Evolutionary conservation across 2,329 filamentous ascomycete genomes (phyloP), one percentile per base, ranked within the genome.

Genomic region (Epichloe bromicola): DNA sequence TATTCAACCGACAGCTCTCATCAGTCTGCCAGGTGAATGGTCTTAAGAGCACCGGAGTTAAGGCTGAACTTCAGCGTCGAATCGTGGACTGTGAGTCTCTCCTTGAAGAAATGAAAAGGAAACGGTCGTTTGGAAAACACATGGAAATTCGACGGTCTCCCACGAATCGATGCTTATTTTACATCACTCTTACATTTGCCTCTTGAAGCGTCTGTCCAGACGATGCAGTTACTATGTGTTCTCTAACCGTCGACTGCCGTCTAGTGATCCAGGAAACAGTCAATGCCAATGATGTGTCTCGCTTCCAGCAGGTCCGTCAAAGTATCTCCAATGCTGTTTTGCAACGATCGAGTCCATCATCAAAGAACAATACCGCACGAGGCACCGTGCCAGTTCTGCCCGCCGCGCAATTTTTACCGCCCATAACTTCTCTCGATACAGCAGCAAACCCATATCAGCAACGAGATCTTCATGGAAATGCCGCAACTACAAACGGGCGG

Each of bases 31-130:
- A 80, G 56, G 73, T 78, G 54, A 87, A 95, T 69, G 78, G 82
- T 45, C 73, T 95, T 37, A 78, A 80, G 57, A 85, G 87, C 54
- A 86, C 84, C 30, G 93, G 93, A 19, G 84, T 93, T 61, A 98
- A 98, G 73, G 80, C 82, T 36, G 79, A 86, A 41, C 72, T 97
- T 53, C 89, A 95, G 68, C 71, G 72, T 53, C 83, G 91, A 60
- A 86, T 96, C 54, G 79, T 85, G 56, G 73, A 79, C 53, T 79
- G 93, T 97, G 74, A 68, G 86, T 80, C 38, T 14, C 36, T 26
- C 34, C 45, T 36, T 12, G 20, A n/a, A 36, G 20, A 14, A 20
- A 20, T 10, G 40, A 19, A 14, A n/a, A 46, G 33, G 14, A 40
- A 30, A 11, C 26, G 26, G 8, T 30, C 26, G 26, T 30, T 10